A percentile compares a stretch with the other conserved stretches of the same genome.
Conservation (phyloP, 805 yeast species). For the Metschnikowia borealis region DNA sequence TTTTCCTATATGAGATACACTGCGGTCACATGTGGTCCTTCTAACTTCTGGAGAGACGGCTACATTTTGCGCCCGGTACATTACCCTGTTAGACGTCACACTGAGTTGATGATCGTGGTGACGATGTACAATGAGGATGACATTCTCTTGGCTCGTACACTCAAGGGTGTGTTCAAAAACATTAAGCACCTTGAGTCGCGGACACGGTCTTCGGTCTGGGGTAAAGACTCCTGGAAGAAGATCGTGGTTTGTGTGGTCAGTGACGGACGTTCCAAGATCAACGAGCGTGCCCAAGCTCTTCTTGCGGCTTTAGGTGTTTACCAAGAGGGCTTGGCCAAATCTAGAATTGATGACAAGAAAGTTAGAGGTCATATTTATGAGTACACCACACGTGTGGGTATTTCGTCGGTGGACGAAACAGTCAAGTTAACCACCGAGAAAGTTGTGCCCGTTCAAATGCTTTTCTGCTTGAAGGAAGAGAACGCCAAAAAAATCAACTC, state of each 20-base stretch:
- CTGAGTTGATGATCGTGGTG: constrained; percentile 58
- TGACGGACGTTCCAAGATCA: constrained; percentile 85
- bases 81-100: constrained; percentile 49
- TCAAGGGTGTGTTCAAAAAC: constrained; percentile 85
- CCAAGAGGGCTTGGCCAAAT: constrained; percentile 95
- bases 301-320: constrained; percentile 84
- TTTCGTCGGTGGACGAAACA: constrained; percentile 51
- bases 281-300: constrained; percentile 73
- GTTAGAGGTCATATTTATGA: constrained; percentile 90
- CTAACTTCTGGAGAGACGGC: constrained; percentile 53
- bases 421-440: constrained; percentile 49
- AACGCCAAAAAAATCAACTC: constrained; percentile 90
- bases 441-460: constrained; percentile 75
- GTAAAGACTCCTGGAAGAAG: constrained; percentile 93
- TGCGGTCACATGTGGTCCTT: constrained; percentile 70
- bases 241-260: constrained; percentile 85
- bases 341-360: constrained; percentile 74
- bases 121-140: constrained; percentile 85
- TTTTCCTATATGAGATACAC: constrained; percentile 58
- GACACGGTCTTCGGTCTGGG: constrained; percentile 71
- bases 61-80: constrained; percentile 54
- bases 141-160: constrained; percentile 72
- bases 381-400: constrained; percentile 88
- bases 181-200: constrained; percentile 68
- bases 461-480: constrained; percentile 86